Percentiles rank a stretch among this genome's conserved stretches.
Conservation (phyloP, 495 filamentous ascomycete genomes). For the Penicillium maclennaniae region DNA sequence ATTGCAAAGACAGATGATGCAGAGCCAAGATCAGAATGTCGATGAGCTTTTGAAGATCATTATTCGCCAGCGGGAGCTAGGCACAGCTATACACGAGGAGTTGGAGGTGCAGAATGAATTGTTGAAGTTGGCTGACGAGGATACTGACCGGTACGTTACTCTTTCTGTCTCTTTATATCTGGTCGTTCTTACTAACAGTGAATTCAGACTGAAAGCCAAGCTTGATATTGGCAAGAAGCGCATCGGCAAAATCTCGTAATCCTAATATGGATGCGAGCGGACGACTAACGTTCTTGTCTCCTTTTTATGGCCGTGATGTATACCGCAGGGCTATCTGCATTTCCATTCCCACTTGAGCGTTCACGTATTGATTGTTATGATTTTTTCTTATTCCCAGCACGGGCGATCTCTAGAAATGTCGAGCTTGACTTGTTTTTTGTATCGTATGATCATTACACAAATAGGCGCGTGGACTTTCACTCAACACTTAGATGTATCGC, state of each 20-base stretch:
- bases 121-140: constrained; percentile 70
- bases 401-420: constrained; percentile 4
- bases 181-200: constrained; percentile 19
- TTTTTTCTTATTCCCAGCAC: constrained; percentile 15
- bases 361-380: neutral
- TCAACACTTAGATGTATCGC: neutral
- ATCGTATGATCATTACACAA: neutral
- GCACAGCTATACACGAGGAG: constrained; percentile 78
- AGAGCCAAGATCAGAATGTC: constrained; percentile 80
- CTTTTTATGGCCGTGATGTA: neutral
- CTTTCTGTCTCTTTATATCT: neutral
- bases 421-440: neutral
- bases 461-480: neutral
- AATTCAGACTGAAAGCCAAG: constrained; percentile 63
- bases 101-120: constrained; percentile 79
- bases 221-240: constrained; percentile 78
- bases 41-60: constrained; percentile 73
- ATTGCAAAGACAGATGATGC: constrained; percentile 78
- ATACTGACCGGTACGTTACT: constrained; percentile 57
- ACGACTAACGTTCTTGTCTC: neutral
- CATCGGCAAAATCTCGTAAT: constrained; percentile 67
- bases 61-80: constrained; percentile 78
- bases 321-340: neutral
- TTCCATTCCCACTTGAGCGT: constrained; percentile 7
- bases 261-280: neutral